phyloP scores from a whole-genome alignment of 2,329 filamentous ascomycete species.

The Calonectria leucothoes region DNA sequence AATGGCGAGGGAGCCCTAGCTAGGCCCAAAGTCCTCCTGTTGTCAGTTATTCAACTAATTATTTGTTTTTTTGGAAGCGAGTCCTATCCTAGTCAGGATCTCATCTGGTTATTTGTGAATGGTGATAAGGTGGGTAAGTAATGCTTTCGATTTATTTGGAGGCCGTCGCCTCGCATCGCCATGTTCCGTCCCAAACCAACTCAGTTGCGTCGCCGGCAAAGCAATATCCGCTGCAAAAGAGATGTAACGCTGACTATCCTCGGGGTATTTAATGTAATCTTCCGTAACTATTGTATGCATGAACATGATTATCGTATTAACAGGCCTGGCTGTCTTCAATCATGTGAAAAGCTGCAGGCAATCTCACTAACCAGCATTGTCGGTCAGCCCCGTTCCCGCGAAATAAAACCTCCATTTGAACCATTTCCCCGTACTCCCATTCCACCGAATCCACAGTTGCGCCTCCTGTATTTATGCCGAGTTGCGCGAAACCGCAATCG shows the following conservation, averaged over 20 bases:
- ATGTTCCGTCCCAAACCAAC: background rate
- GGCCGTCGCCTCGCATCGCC: background rate
- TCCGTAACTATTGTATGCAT: conserved; percentile 15
- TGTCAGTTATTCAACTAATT: background rate
- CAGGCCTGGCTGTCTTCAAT: background rate
- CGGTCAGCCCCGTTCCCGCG: background rate
- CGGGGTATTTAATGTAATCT: conserved; percentile 24
- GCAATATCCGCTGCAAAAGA: background rate
- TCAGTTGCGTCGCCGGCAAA: background rate
- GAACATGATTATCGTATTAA: conserved; percentile 10
- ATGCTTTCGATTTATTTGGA: background rate
- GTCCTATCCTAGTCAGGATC: too few relatives aligned
- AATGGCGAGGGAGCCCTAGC: too few relatives aligned
- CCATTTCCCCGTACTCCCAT: conserved; percentile 4
- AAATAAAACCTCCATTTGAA: background rate
- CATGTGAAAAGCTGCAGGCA: background rate
- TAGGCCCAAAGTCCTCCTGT: too few relatives aligned
- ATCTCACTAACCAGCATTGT: background rate
- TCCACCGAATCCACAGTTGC: background rate
- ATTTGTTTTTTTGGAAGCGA: background rate
- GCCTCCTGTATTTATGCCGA: background rate
- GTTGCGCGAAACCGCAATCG: background rate
- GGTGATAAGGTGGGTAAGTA: background rate
- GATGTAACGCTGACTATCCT: conserved; percentile 10
- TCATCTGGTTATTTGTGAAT: background rate